Percentiles rank a stretch among this genome's conserved stretches.
phyloP scores from a whole-genome alignment of 2,329 filamentous ascomycete genomes.

The Fonsecaea pedrosoi region DNA sequence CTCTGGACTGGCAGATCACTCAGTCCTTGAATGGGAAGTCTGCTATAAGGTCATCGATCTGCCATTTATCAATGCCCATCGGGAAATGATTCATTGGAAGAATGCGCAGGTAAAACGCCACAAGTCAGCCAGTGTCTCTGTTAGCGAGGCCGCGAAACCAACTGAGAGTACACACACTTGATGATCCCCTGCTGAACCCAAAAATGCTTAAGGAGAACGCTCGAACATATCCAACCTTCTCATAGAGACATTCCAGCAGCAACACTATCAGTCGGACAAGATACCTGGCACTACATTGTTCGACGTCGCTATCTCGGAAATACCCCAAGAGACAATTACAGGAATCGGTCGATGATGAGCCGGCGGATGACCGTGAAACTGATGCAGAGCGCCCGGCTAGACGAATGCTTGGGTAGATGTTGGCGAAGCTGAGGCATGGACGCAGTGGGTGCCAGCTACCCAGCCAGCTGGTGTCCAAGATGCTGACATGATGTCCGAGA shows the following conservation, averaged over 20 bases:
- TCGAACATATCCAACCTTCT: not conserved
- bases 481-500: conserved; percentile 6
- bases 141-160: not conserved
- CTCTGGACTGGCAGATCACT: not conserved
- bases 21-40: conserved; percentile 30
- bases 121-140: not conserved
- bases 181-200: not conserved
- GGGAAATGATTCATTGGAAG: conserved; percentile 24
- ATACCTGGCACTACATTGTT: not conserved
- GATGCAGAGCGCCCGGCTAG: not conserved
- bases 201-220: not conserved
- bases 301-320: not conserved
- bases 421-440: not conserved
- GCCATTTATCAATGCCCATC: conserved; percentile 21
- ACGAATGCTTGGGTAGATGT: not conserved
- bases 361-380: not conserved
- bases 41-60: conserved; percentile 30
- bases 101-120: conserved; percentile 12
- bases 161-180: not conserved
- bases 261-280: not conserved
- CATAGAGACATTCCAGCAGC: not conserved
- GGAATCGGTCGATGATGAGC: not conserved
- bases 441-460: no score
- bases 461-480: not conserved
- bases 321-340: not conserved